phyloP scores from a whole-genome alignment of 2,329 filamentous ascomycete species.

The Metarhizium brunneum region DNA sequence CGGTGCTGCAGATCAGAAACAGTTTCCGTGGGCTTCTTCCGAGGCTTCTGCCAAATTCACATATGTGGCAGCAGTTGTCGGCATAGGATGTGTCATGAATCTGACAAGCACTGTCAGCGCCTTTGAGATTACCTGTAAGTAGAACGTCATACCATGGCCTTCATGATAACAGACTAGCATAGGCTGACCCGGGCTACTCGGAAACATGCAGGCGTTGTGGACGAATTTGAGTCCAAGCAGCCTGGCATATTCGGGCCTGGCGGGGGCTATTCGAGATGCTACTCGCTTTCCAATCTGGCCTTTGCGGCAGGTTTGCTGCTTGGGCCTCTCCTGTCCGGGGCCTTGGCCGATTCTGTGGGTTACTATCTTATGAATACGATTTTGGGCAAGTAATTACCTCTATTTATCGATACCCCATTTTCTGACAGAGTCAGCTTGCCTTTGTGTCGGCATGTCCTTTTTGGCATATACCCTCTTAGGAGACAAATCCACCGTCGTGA shows the following conservation, averaged over 20 bases:
- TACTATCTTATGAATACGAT: neutral
- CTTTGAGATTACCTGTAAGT: neutral
- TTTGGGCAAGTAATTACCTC: neutral
- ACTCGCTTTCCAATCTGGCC: neutral
- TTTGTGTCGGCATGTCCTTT: neutral
- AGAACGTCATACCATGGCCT: neutral
- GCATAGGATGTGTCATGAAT: neutral
- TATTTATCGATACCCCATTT: neutral
- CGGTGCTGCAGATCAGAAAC: neutral
- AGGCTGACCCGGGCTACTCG: neutral
- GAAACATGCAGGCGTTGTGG: neutral
- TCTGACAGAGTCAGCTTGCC: neutral
- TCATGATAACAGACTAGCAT: too few relatives aligned
- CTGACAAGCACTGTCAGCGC: neutral
- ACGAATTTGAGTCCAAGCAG: neutral
- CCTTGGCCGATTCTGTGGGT: neutral
- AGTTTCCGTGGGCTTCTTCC: neutral
- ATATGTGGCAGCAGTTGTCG: neutral
- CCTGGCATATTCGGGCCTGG: neutral
- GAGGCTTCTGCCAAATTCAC: neutral
- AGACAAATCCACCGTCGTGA: neutral
- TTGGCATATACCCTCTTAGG: neutral
- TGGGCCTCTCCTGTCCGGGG: neutral
- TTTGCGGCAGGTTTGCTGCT: neutral
- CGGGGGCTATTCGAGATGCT: conserved; percentile 1